Base-by-base conservation (phyloP, 345 rosid genomes). In the Moricandia arvensis region DNA sequence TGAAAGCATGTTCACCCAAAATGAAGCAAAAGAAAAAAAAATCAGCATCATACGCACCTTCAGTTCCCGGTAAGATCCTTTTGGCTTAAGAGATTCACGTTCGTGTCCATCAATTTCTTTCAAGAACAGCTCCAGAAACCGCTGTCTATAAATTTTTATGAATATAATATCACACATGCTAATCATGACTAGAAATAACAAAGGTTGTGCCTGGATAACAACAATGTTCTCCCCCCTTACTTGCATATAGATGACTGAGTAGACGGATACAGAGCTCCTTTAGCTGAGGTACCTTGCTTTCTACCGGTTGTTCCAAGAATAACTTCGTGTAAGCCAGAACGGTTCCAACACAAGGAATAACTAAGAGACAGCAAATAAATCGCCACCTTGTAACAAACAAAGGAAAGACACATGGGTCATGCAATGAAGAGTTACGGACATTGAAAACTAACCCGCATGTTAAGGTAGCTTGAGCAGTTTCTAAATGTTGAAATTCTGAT, bases 271-370 rank as follows among this genome's bases (percentile, higher is more conserved):
- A 85, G 75, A 35, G 96, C 91, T 69, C 93, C 91, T 87, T 86
- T 94, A 47, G 92, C 83, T 64, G 97, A 91, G 47, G 97, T 87
- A 27, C 99, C 99, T 80, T 92, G 99, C 83, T 92, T 92, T 81
- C 97, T 88, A 49, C 99, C 97, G 0, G 89, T 89, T 57, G 97
- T 95, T 75, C 97, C 97, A 64, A 92, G 97, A 79, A 90, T 67
- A 24, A 90, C 99, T 83, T 94, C 97, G 79, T 88, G 96, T 83
- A 92, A 84, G 59, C 93, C 93, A 68, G 83, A 86, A 64, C 81
- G 89, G 76, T 92, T 92, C 99, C 99, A 95, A 79, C 92, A 88
- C 67, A 92, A 74, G 43, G 96, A 92, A 78, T 90, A 95, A 80
- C 97, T 95, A 75, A 17, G 45, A 79, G 76, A 62, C 64, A 81